Evolutionary conservation across 2,329 filamentous ascomycete species (phyloP), one percentile per base, ranked within the genome.

Genomic region (Capronia epimyces): DNA sequence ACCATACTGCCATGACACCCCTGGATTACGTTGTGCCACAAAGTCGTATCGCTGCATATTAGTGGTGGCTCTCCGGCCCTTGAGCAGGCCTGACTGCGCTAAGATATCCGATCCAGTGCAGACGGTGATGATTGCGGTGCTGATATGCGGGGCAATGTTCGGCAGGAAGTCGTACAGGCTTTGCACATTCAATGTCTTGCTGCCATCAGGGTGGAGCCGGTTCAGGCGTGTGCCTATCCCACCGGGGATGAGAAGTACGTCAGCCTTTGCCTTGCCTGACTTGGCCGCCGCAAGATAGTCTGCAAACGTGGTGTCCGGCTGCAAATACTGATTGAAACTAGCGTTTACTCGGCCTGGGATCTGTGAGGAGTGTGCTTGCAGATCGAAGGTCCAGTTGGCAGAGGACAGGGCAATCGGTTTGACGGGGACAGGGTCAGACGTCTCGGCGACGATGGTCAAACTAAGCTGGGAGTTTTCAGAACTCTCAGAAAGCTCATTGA

Each of bases 161-260:
- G 45, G 46, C 9, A 55, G 15, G 43, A 57, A 60, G 20, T 59
- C 54, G 29, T 55, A 20, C 27, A 59, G 37, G 13, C 39, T 42
- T 27, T 55, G 48, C n/a, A 58, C 43, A 22, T 58, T 56, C 13
- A 44, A 43, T n/a, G 45, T 47, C 22, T 45, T 52, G 41, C 15
- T 50, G 24, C 52, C 49, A 29, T 58, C 53, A 22, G 32, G 48
- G 15, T 57, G 46, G 15, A 59, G 31, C 12, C 58, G 50, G 10
- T 43, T 46, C 24, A 61, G 40, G 20, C 70, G 49, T 21, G 64
- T 70, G 0, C 82, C 83, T 0, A 68, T 46, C 0, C 84, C 83
- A 1, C 84, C 83, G 0, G 84, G 84, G 6, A 87, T 66, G n/a
- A 88, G 65, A 16, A 87, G 70, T 3, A 86, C 77, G 39, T 86